Base-by-base conservation (phyloP, 192 early-diverging fungal species). In the Coemansia sp. region DNA sequence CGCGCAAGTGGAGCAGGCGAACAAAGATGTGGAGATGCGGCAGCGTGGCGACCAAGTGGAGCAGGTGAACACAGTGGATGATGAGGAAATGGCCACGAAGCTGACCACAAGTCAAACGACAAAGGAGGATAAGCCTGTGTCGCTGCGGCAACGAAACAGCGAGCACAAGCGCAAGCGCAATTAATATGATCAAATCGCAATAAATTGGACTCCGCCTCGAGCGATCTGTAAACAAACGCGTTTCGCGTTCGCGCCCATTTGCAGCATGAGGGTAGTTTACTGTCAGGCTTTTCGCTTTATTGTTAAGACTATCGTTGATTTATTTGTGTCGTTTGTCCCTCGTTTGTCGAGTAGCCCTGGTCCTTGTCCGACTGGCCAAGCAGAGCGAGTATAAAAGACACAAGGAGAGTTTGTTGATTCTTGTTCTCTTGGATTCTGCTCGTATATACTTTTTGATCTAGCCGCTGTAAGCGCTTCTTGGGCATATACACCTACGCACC, bases 151-250 rank as follows among this genome's bases (percentile, higher is more conserved):
- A 55, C 52, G 32, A 19, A 72, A 68, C 47, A 27, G 51, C 7
- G 66, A 58, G 56, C 49, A 32, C 53, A 78, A 78, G 53, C 75
- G 75, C 63, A 68, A 60, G 15, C 74, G 64, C 57, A 22, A 53
- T 27, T 69, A 60, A 15, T 2, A 3, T 14, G 57, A 37, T 24
- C 14, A 25, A n/a, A 37, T 38, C 3, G 14, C 6, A 25, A 25
- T 38, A 41, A 38, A 25, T 62, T 19, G 17, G 43, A 17, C 43
- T 47, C 43, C 43, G 43, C 43, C 14, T 5, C 0, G 15, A 17
- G 43, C 43, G 4, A 17, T n/a, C n/a, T 17, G 43, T 47, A 47
- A 47, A 47, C 43, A 47, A 47, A 47, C 14, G 14, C 12, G n/a
- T 12, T 17, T 12, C 43, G 43, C 43, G 43, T 47, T 47, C n/a